phyloP scores from a whole-genome alignment of 768 basidiomycete species.

The Suillus weaverae region DNA sequence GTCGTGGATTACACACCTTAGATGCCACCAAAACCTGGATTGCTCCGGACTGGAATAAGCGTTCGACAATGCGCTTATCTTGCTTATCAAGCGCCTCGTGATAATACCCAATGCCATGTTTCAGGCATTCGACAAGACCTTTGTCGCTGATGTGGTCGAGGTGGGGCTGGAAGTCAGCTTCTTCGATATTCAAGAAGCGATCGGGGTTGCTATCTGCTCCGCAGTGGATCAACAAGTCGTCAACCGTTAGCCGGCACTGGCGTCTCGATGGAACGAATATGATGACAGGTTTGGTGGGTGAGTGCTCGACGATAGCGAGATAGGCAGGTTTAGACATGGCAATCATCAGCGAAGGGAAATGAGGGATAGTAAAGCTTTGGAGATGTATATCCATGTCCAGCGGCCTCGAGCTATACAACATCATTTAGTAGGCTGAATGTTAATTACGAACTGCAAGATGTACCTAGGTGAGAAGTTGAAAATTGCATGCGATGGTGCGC shows the following conservation, averaged over 20 bases:
- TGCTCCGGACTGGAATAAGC: slow-evolving; percentile 90
- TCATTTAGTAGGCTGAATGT: slow-evolving; percentile 4
- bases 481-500: slow-evolving; percentile 87
- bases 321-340: slow-evolving; percentile 99
- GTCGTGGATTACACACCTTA: slow-evolving; percentile 53
- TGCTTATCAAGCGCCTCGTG: slow-evolving; percentile 92
- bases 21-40: slow-evolving; percentile 94
- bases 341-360: slow-evolving; percentile 98
- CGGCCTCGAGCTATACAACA: slow-evolving; percentile 74
- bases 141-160: slow-evolving; percentile 81
- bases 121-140: slow-evolving; percentile 74
- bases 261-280: slow-evolving; percentile 91
- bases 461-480: slow-evolving; percentile 97
- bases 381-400: slow-evolving; percentile 96
- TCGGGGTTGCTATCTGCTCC: slow-evolving; percentile 81
- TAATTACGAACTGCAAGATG: slow-evolving; percentile 12
- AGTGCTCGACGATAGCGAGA: slow-evolving; percentile 86
- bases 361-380: slow-evolving; percentile 94
- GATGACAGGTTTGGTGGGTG: slow-evolving; percentile 83
- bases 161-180: slow-evolving; percentile 81
- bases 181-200: slow-evolving; percentile 87
- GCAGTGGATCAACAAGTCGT: slow-evolving; percentile 88
- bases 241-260: slow-evolving; percentile 92
- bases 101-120: slow-evolving; percentile 91
- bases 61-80: slow-evolving; percentile 92